Base-by-base conservation (phyloP, 148 eudicot genomes). In the Chenopodium suecicum region DNA sequence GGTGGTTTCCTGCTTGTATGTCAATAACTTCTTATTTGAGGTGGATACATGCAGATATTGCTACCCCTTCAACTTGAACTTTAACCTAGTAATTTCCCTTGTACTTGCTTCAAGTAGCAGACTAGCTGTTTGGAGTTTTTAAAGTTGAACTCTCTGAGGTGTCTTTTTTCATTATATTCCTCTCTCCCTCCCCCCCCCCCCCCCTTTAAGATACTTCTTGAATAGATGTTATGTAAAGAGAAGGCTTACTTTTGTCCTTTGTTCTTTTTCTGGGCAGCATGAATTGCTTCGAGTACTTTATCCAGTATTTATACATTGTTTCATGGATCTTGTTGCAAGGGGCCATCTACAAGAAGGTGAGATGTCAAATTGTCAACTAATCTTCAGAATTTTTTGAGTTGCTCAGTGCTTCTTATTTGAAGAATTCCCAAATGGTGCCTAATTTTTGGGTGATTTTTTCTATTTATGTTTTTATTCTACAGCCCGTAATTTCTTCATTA, bases 281-380 rank as follows among this genome's bases (percentile, higher is more conserved):
- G 99, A 96, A 84, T 89, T 96, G 89, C 89, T 96, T 75, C 93
- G 97, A 68, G 94, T 96, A 70, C 93, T 96, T 78, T 96, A 96
- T 86, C 98, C 99, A 77, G 98, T 94, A 66, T 96, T 92, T 88
- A 79, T 96, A 63, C 98, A 96, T 84, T 94, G 92, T 82, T 96
- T 94, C 89, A 96, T 96, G 99, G 98, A 96, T 89, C 97, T 96
- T 81, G 91, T 96, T 78, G 98, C 99, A 12, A 94, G 91, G 83
- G 97, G 99, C 73, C 91, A 96, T 74, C 86, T 96, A 82, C 93
- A 87, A 78, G 99, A 96, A 94, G 98, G 98, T 92, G 84, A 56
- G 79, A 63, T 83, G 58, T 46, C 23, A 63, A 56, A 47, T 80
- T 83, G 58, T 46, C 23, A 63, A 56, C 56, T 80, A 65, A 25